These are phyloP conservation scores for Aspergillus sp. DNA, from an alignment of 2,329 filamentous ascomycete species.

Conservation along the genomic window DNA sequence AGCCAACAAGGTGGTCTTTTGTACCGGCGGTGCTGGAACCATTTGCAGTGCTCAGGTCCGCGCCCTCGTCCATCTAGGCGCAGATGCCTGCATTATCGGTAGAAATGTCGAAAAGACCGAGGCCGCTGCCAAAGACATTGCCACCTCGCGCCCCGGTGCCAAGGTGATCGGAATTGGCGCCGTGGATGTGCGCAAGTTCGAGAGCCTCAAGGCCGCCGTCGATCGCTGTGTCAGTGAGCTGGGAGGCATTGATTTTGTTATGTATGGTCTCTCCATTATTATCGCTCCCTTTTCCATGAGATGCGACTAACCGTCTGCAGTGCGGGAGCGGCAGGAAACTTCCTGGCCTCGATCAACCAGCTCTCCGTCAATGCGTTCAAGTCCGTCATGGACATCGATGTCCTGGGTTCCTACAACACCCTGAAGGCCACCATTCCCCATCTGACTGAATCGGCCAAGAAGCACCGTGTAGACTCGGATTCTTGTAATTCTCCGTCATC, in stretches of 20 bases:
- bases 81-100: slow-evolving; percentile 90
- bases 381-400: slow-evolving; percentile 93
- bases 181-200: slow-evolving; percentile 69
- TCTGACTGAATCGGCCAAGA: slow-evolving; percentile 70
- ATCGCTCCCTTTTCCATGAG: no score
- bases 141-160: slow-evolving; percentile 71
- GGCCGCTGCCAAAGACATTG: slow-evolving; percentile 74
- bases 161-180: slow-evolving; percentile 83
- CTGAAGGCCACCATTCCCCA: slow-evolving; percentile 87
- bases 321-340: slow-evolving; percentile 94
- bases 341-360: slow-evolving; percentile 79
- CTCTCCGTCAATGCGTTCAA: slow-evolving; percentile 90
- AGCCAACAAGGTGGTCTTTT: slow-evolving; percentile 90
- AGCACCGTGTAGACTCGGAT: slow-evolving; percentile 60
- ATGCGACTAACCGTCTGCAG: slow-evolving; percentile 45
- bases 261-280: no score
- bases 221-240: slow-evolving; percentile 78
- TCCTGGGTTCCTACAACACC: slow-evolving; percentile 90
- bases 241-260: slow-evolving; percentile 86
- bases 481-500: slow-evolving; percentile 34
- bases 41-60: slow-evolving; percentile 95
- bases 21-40: slow-evolving; percentile 88
- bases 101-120: slow-evolving; percentile 88
- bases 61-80: slow-evolving; percentile 85
- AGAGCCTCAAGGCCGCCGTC: slow-evolving; percentile 70